These are phyloP conservation scores for Botryococcus braunii DNA, from an alignment of 163 green algal genomes.

Conservation along the genomic window DNA sequence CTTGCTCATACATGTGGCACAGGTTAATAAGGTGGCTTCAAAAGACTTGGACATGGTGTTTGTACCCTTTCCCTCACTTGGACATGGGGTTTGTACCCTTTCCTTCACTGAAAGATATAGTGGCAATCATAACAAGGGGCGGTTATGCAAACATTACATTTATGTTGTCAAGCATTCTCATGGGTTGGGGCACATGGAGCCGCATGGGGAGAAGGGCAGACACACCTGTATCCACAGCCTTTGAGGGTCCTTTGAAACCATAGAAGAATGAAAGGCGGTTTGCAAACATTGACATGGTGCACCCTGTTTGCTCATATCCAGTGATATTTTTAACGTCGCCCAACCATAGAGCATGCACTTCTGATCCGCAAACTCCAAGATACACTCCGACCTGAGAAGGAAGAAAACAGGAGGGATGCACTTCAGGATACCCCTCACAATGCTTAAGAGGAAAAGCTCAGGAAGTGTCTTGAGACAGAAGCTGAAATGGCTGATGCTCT, in stretches of 20 bases:
- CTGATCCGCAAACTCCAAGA: conserved; percentile 8
- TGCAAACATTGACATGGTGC: conserved; percentile 10
- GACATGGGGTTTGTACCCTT: background rate
- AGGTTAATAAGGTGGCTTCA: background rate
- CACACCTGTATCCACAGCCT: conserved; percentile 8
- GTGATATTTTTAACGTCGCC: conserved; percentile 8
- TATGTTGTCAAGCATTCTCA: background rate
- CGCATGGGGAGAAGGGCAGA: background rate
- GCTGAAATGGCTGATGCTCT: background rate
- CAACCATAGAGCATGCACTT: conserved; percentile 9
- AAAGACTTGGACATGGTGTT: background rate
- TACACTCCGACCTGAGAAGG: conserved; percentile 9
- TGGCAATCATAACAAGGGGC: background rate
- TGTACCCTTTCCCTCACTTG: background rate
- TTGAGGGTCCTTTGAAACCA: conserved; percentile 11
- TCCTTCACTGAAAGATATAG: background rate
- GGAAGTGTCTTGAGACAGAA: background rate
- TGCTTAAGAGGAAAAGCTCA: background rate
- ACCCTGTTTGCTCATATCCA: conserved; percentile 14
- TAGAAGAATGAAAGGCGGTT: conserved; percentile 16
- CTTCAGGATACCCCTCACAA: too few relatives aligned
- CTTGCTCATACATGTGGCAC: background rate
- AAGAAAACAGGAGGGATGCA: too few relatives aligned
- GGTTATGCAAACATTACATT: background rate
- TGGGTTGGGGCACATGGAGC: background rate